Percentiles rank a stretch among this genome's conserved stretches.
phyloP scores from a whole-genome alignment of 176 grass and related monocot species.

The Oryza officinalis region DNA sequence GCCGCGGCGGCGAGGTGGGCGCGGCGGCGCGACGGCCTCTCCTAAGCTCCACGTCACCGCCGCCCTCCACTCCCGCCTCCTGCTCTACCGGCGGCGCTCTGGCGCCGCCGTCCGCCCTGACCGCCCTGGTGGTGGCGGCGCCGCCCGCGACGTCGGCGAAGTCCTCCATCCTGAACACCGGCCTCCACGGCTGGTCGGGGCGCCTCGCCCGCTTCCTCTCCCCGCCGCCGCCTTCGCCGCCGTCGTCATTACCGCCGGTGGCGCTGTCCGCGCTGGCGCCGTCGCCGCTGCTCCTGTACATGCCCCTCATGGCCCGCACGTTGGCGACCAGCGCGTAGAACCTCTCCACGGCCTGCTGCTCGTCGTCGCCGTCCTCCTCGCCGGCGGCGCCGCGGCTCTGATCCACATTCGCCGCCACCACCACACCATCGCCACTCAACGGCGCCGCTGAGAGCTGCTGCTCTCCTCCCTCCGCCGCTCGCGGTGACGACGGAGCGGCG shows the following conservation, averaged over 20 bases:
- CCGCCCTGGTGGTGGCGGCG: neutral
- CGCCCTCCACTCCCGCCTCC: neutral
- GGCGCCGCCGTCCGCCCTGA: neutral
- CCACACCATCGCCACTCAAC: neutral
- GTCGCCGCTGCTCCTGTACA: neutral
- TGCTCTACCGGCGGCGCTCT: neutral
- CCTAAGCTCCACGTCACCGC: neutral
- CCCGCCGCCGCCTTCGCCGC: neutral
- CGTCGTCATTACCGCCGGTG: neutral
- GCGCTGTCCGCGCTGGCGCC: neutral
- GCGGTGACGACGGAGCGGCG: neutral
- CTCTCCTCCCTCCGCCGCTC: neutral
- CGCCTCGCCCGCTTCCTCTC: neutral
- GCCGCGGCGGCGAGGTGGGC: neutral
- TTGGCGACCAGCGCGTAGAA: conserved; percentile 40
- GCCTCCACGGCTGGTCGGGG: conserved; percentile 28
- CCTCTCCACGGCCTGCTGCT: conserved; percentile 18
- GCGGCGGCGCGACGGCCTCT: neutral
- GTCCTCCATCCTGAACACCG: conserved; percentile 48
- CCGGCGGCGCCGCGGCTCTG: no score
- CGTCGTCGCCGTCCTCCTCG: neutral
- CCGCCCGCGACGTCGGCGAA: neutral
- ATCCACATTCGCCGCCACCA: neutral
- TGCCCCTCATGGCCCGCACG: conserved; percentile 27
- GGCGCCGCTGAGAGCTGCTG: neutral